Evolutionary conservation across 2,329 filamentous ascomycete genomes (phyloP).

Genomic region (Fusarium hostae): DNA sequence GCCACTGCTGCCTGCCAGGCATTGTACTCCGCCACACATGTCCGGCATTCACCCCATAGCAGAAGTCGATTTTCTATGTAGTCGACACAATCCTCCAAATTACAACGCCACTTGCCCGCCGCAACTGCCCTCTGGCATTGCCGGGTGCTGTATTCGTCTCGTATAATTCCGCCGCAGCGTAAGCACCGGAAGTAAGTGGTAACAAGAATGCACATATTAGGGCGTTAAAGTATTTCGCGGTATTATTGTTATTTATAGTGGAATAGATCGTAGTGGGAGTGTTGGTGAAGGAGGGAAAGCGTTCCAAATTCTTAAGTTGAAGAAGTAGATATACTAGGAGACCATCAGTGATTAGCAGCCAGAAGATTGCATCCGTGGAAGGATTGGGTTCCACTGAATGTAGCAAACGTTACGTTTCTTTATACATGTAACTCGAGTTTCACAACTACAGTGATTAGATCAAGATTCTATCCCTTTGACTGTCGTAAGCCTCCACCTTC

Average conservation of each 20-base stretch:
- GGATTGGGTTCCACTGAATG: neutral
- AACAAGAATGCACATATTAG: neutral
- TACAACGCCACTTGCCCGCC: neutral
- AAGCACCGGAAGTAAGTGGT: neutral
- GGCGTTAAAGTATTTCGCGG: neutral
- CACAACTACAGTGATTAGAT: neutral
- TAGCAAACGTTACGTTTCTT: neutral
- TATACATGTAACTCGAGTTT: neutral
- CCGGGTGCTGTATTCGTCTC: neutral
- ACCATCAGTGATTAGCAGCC: neutral
- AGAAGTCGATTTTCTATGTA: neutral
- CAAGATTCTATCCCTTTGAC: neutral
- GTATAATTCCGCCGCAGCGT: neutral
- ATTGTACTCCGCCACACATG: neutral
- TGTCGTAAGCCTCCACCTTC: too few species aligned
- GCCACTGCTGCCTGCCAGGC: neutral
- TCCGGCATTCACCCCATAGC: neutral
- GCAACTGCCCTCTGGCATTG: neutral
- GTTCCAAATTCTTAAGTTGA: accelerated
- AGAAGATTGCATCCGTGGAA: accelerated
- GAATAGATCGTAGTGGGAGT: accelerated
- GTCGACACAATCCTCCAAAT: neutral
- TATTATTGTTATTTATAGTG: too few species aligned
- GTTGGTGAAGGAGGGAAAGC: accelerated
- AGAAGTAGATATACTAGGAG: neutral